Base-by-base conservation (phyloP, 2,329 filamentous ascomycete species). In the Claviceps cyperi region DNA sequence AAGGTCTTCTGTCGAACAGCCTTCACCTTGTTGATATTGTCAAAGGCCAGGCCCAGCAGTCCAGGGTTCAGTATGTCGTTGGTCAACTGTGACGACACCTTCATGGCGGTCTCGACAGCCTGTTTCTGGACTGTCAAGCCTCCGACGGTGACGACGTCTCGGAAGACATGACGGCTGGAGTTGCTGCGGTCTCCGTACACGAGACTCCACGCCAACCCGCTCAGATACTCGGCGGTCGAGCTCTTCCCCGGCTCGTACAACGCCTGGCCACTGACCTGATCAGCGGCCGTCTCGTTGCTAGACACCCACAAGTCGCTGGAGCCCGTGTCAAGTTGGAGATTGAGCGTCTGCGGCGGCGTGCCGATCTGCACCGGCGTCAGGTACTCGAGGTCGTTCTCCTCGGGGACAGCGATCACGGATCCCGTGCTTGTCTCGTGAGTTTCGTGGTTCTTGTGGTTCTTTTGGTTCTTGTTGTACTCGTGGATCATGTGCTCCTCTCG, bases 1-100 rank as follows among this genome's bases (percentile, higher is more conserved):
- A 72, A 73, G 0, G 70, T 74, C 52, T 66, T 66, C 54, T 74
- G 69, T 50, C 61, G 53, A 2, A 49, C 55, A 4, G 70, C 70
- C 41, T 46, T 43, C 35, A 73, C 67, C 1, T 66, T 69, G 59
- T 73, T 74, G 49, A 72, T 59, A 22, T 49, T 55, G 53, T 63
- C 63, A 49, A 73, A 72, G 3, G 63, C 70, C 5, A 74, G 61
- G 6, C 72, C 72, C 14, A 74, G 56, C 14, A 74, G 60, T 5
- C 70, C 71, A 59, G 54, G 64, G 59, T 1, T 28, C 32, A 59
- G 52, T 39, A 70, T 64, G 78, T 68, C 64, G 22, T 58, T 54
- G 19, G 64, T 66, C 57, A 74, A 72, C 43, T 64, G 55, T 2
- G 52, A 28, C 8, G 69, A 72, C 36, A 73, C 68, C 14, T 64